phyloP scores from a whole-genome alignment of 1,284 basidiomycete genomes.

The Pyrrhoderma lamaoense region DNA sequence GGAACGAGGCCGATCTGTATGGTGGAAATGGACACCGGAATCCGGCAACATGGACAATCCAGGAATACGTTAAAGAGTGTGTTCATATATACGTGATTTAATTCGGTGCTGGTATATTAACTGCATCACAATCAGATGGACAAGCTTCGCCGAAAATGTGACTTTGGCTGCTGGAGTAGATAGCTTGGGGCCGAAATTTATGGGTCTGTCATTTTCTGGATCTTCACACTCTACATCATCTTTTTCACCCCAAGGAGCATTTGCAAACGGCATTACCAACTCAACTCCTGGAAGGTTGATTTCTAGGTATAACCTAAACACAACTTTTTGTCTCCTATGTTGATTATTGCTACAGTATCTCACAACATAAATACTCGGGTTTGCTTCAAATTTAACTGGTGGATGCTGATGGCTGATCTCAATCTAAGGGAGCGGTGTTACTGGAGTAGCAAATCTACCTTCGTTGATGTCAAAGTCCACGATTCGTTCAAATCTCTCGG shows the following conservation, averaged over 20 bases:
- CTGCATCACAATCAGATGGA: conserved; percentile 27
- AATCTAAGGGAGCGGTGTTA: conserved; percentile 34
- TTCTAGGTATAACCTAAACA: neutral
- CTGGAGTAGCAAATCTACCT: conserved; percentile 4
- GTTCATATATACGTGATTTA: conserved; percentile 16
- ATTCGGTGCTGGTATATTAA: too few relatives aligned
- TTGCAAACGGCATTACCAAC: conserved; percentile 26
- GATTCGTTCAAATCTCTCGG: conserved; percentile 50
- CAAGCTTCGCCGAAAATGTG: conserved; percentile 27
- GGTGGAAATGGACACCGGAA: conserved; percentile 39
- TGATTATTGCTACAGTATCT: conserved; percentile 29
- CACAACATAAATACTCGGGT: conserved; percentile 58
- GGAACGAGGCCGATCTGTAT: conserved; percentile 60
- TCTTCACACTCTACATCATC: conserved; percentile 9
- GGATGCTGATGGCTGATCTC: too few relatives aligned
- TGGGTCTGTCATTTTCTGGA: conserved; percentile 10
- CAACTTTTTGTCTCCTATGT: too few relatives aligned
- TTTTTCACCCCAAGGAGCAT: conserved; percentile 23
- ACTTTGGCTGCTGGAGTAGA: conserved; percentile 24
- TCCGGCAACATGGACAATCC: conserved; percentile 34
- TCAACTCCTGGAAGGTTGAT: conserved; percentile 29
- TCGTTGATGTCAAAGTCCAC: conserved; percentile 50
- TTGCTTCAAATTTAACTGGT: conserved; percentile 49
- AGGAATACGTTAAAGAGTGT: conserved; percentile 50
- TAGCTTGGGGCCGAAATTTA: conserved; percentile 22